Evolutionary conservation across 495 filamentous ascomycete genomes (phyloP).

Genomic region (Hypomontagnella monticulosa): DNA sequence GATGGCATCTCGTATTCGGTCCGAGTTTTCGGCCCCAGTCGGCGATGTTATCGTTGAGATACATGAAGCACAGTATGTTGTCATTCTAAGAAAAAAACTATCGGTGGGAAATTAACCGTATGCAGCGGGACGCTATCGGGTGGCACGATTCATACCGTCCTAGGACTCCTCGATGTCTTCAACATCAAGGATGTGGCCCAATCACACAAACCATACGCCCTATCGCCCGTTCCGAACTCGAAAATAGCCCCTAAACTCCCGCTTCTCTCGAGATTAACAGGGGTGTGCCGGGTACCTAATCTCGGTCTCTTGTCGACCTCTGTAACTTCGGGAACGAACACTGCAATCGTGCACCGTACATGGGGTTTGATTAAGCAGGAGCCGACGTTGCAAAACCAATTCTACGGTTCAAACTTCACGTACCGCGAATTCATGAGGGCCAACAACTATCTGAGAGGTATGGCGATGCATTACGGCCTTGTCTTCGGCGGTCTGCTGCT

Average conservation of each 20-base stretch:
- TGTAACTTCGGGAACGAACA: conserved; percentile 66
- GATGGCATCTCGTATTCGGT: conserved; percentile 70
- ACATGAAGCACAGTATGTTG: conserved; percentile 67
- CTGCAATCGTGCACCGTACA: conserved; percentile 74
- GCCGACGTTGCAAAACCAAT: conserved; percentile 43
- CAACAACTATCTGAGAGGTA: conserved; percentile 66
- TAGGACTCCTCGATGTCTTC: conserved; percentile 72
- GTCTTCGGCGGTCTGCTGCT: conserved; percentile 62
- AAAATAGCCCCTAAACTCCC: conserved; percentile 51
- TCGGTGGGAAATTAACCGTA: background rate
- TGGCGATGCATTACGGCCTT: conserved; percentile 66
- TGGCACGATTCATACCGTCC: conserved; percentile 73
- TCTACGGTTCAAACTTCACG: conserved; percentile 78
- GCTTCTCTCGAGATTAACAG: conserved; percentile 62
- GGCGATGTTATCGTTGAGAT: conserved; percentile 68
- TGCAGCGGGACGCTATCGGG: conserved; percentile 70
- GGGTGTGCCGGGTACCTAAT: conserved; percentile 67
- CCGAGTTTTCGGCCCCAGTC: conserved; percentile 64
- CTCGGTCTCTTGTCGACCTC: conserved; percentile 75
- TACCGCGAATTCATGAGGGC: conserved; percentile 75
- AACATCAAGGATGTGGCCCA: conserved; percentile 64
- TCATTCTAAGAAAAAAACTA: background rate
- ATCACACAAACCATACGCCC: conserved; percentile 68
- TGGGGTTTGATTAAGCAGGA: conserved; percentile 75
- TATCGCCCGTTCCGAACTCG: conserved; percentile 69